Base-by-base conservation (phyloP, 495 filamentous ascomycete species). In the Collariella sp. region DNA sequence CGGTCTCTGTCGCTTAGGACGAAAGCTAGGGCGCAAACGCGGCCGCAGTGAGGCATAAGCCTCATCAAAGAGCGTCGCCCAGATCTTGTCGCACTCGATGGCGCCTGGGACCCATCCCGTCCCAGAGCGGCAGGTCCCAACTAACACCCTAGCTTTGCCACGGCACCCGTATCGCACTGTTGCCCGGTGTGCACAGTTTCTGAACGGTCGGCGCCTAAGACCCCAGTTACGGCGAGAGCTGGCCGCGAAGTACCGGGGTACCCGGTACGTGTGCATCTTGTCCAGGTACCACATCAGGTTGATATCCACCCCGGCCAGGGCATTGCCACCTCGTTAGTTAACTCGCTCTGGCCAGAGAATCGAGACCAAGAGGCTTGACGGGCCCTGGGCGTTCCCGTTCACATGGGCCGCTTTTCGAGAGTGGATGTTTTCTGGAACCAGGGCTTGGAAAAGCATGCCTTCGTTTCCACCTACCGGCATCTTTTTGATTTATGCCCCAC, bases 131-230 rank as follows among this genome's bases (percentile, higher is more conserved):
- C 50, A 44, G 24, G 31, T 39, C 46, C 19, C 41, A 46, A 29
- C 40, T 16, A 24, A 34, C 5, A 29, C 10, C 41, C 34, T 29
- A 42, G 33, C 51, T 46, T 47, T 47, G 35, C 40, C 43, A 47
- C 23, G 34, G 42, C 22, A 24, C 29, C 34, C 22, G 34, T 22
- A 39, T 22, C 51, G 43, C 15, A 15, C 31, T 35, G 42, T 47
- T 33, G 42, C 6, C n/a, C 36, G 26, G 50, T 20, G 50, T 44
- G 31, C 50, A 46, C 50, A 53, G 50, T 53, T 43, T 29, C 16
- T 39, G 51, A 46, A 54, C 33, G 34, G 51, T 41, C 51, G 34
- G 51, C 51, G 51, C 31, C 51, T 54, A 54, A 33, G 16, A 22
- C n/a, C 15, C 51, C 51, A 54, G 42, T 46, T 20, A 40, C 43